Evolutionary conservation across 371 early-diverging fungal genomes (phyloP), one percentile per base, ranked within the genome.

Genomic region (Cokeromyces recurvatus): DNA sequence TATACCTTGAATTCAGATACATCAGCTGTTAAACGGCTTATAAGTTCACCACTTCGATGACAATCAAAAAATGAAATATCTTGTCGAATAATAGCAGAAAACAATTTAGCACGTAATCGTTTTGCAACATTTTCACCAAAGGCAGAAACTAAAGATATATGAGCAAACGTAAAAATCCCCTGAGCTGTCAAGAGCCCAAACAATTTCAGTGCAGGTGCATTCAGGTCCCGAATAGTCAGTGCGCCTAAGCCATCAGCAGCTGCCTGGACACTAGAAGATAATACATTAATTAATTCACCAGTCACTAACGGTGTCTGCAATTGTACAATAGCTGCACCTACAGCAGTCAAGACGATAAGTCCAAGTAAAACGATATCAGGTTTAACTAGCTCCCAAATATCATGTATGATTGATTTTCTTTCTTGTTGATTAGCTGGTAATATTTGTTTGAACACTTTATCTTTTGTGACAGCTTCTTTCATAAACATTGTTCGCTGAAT

Each of bases 21-120:
- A 53, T 91, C 91, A 6, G 78, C 64, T 3, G 84, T 78, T 25
- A 89, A 46, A 17, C 90, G 69, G 20, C 79, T 72, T 1, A 81
- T 81, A 8, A 91, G 60, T 43, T 85, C 85, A 9, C 84, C 84
- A 35, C 80, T 77, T 34, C 76, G 73, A 43, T 81, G 67, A 4
- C 48, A 45, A 57, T 91, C 91, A 60, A 90, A 88, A 60, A 89
- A 86, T 8, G 72, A 66, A 55, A 89, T 77, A 49, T 89, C 89
- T 57, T 87, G 86, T 40, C 41, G 47, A 29, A 91, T 52, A 23
- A 90, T 74, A 25, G 82, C 57, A 0, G 49, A 31, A 43, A 82
- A 83, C 15, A 89, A 65, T 27, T 76, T 59, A 5, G 53, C 40
- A 9, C 81, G 71, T 43, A 89, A 55, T 7, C 89, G 70, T 41